phyloP scores from a whole-genome alignment of 2,329 filamentous ascomycete species.

The Apiospora malaysiana region DNA sequence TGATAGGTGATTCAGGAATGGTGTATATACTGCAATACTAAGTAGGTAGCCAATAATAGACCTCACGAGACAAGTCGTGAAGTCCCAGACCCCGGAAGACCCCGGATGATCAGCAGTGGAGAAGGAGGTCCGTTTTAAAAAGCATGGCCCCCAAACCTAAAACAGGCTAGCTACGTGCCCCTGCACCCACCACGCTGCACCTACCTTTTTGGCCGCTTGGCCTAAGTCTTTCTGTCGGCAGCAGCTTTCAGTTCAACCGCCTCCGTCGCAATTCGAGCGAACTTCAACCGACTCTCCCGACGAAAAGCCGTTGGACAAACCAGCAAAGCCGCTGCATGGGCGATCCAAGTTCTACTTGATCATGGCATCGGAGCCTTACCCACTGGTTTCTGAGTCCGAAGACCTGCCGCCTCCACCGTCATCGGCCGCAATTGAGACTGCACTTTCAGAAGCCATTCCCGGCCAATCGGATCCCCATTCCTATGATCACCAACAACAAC shows the following conservation, averaged over 20 bases:
- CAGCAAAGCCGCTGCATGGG: not conserved
- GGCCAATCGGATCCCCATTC: not conserved
- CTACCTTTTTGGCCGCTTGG: not conserved
- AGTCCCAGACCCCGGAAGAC: no score
- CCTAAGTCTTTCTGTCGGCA: not conserved
- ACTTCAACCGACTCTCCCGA: constrained; percentile 22
- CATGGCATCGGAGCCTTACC: constrained; percentile 21
- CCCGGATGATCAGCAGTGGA: no score
- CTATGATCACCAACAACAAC: not conserved
- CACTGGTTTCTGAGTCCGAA: constrained; percentile 20
- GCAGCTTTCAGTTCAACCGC: constrained; percentile 17
- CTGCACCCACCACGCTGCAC: not conserved
- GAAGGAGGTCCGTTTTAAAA: no score
- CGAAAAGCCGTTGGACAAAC: constrained; percentile 20
- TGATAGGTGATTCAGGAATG: not conserved
- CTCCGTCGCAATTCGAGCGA: constrained; percentile 17
- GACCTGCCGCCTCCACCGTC: constrained; percentile 20
- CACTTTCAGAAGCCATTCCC: not conserved
- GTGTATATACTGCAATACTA: not conserved
- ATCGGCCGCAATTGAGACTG: constrained; percentile 1
- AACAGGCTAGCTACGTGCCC: not conserved
- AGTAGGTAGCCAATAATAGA: no score
- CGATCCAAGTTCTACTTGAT: constrained; percentile 1
- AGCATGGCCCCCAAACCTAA: not conserved
- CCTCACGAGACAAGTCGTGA: no score